Evolutionary conservation across 192 early-diverging fungal species (phyloP), one percentile per base, ranked within the genome.

Genomic region (Oehlia diaphana): DNA sequence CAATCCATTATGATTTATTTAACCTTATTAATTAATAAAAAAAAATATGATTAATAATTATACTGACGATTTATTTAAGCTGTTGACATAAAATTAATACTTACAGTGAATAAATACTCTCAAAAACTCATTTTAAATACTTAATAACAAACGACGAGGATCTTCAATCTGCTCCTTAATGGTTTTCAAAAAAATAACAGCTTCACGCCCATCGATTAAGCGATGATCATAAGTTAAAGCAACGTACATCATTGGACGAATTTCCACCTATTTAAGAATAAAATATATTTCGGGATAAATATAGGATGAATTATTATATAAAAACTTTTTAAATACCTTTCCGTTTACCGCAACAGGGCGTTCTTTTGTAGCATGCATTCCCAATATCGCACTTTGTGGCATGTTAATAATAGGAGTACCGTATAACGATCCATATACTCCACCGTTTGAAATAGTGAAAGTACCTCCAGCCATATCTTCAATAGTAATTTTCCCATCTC

Each of bases 401-500:
- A 93, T 86, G 89, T 99, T 99, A 86, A 99, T 97, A 84, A 99
- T 98, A 71, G 98, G 98, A 14, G 98, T 99, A 61, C 98, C 98
- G 84, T 92, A 93, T 77, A 99, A 86, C 35, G 98, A 99, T 53
- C 98, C 98, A 86, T 96, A 99, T 58, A 98, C 96, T 65, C 98
- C 98, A 76, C 98, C 98, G 90, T 99, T 99, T 49, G 96, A 98
- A 74, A 99, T 97, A 79, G 98, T 99, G 85, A 99, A 99, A 69
- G 98, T 99, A 79, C 98, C 98, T 50, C 98, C 98, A 66, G 94
- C 89, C 91, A 99, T 91, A 84, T 99, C 98, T 88, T 99, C 98
- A 82, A 99, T 93, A 28, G 96, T 93, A 88, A 99, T 96, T 81
- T 92, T 92, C 83, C 96, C 96, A 82, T 96, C 95, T 63, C 94